These are phyloP conservation scores for Metschnikowia lachancei DNA, from an alignment of 805 yeast genomes.

Conservation along the genomic window DNA sequence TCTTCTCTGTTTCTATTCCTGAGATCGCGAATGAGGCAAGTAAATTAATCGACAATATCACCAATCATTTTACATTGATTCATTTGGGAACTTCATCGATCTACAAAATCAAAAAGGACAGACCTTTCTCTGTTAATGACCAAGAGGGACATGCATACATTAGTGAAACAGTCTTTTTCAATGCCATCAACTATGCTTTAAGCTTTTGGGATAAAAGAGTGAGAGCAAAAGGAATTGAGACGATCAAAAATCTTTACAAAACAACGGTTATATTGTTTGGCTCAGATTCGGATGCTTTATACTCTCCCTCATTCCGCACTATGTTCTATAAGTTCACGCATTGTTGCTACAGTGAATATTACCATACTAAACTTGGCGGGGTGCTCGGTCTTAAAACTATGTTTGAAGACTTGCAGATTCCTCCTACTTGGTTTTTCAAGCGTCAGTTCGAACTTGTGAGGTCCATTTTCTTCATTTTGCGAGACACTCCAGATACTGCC, in stretches of 20 bases:
- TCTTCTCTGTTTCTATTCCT: constrained; percentile 71
- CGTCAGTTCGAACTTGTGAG: constrained; percentile 83
- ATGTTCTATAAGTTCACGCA: constrained; percentile 84
- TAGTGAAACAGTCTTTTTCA: constrained; percentile 66
- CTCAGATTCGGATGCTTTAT: constrained; percentile 56
- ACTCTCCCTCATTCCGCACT: constrained; percentile 71
- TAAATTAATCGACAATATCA: constrained; percentile 57
- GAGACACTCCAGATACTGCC: constrained; percentile 87
- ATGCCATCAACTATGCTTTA: constrained; percentile 75
- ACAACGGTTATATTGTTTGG: constrained; percentile 70
- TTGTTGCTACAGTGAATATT: constrained; percentile 85
- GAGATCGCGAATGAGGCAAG: constrained; percentile 70
- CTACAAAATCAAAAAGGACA: constrained; percentile 62
- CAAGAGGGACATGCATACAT: constrained; percentile 74
- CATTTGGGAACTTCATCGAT: constrained; percentile 72
- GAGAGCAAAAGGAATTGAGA: constrained; percentile 64
- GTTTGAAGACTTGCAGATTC: constrained; percentile 63
- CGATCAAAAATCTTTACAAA: constrained; percentile 59
- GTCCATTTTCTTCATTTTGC: constrained; percentile 81
- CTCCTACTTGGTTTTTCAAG: constrained; percentile 68
- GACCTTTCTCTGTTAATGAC: constrained; percentile 72
- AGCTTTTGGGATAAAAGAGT: constrained; percentile 73
- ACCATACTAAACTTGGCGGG: constrained; percentile 85
- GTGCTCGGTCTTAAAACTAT: constrained; percentile 76
- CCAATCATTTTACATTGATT: constrained; percentile 75